Base-by-base conservation (phyloP, 108 stramenopile genomes). In the Cyclotella sp. region DNA sequence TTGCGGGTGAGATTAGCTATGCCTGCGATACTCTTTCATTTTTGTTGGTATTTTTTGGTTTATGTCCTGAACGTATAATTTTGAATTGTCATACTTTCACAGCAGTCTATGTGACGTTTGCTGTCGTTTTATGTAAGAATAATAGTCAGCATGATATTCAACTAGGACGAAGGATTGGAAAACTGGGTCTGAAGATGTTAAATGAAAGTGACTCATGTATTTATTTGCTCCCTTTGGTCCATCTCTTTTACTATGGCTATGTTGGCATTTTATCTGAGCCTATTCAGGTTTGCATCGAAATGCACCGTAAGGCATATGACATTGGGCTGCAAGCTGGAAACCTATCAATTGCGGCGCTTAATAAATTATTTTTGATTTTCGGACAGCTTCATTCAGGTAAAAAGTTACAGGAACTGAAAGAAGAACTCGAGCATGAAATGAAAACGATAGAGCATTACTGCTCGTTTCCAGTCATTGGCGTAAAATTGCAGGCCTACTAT, bases 111-210 rank as follows among this genome's bases (percentile, higher is more conserved):
- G 49, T 75, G 18, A 16, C 41, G 13, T 70, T 64, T 64, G 66
- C 73, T 39, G 9, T 52, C 15, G 41, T 74, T 28, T 54, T 75
- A 9, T 70, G 60, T 42, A 49, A 47, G 19, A 24, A 41, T 18
- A 63, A 12, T 54, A 41, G 14, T 22, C 12, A 19, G n/a, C 26
- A 73, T 21, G 58, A 41, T 14, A 64, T 53, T 51, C 15, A 14
- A 22, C 41, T 0, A 65, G 70, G 59, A 34, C 47, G 47, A 7
- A 51, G 78, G 27, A 63, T 72, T 42, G 78, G 78, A 26, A 63
- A 72, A 27, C 39, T 52, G 52, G 64, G 53, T 5, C 11, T 78
- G 52, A 54, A 53, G 15, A 51, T 58, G 9, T 63, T 60, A 39
- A 70, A 78, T 9, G 27, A 70, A 59, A 46, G 62, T 47, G 43